Percentiles rank a stretch among this genome's conserved stretches.
Evolutionary conservation across 2,329 filamentous ascomycete genomes (phyloP).

Genomic region (Beauveria brongniartii): DNA sequence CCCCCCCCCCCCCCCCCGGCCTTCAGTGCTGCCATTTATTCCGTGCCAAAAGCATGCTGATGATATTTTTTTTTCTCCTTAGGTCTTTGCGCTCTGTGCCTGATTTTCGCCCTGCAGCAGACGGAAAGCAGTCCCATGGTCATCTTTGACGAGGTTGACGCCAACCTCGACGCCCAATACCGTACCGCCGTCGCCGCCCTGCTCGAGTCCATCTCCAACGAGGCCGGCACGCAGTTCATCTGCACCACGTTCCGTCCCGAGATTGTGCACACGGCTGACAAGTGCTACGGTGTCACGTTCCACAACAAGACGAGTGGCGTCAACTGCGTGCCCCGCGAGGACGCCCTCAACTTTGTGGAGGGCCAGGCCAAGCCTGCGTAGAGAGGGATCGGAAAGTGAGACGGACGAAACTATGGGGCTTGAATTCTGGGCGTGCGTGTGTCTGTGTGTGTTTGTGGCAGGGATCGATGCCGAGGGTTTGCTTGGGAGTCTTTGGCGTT

Average conservation of each 20-base stretch:
- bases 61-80: conserved; percentile 2
- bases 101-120: conserved; percentile 98
- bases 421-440: not conserved
- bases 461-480: not conserved
- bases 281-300: conserved; percentile 95
- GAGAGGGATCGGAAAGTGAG: not conserved
- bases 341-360: conserved; percentile 89
- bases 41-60: conserved; percentile 14
- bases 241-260: conserved; percentile 98
- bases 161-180: conserved; percentile 96
- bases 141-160: conserved; percentile 98
- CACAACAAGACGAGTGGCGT: conserved; percentile 91
- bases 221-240: conserved; percentile 74
- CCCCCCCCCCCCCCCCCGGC: conserved; percentile 14
- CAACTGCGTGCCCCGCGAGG: conserved; percentile 78
- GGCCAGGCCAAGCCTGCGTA: conserved; percentile 50
- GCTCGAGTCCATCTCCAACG: conserved; percentile 66
- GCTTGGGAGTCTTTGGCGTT: conserved; percentile 7
- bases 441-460: not conserved
- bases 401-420: not conserved
- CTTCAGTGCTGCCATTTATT: too few species aligned
- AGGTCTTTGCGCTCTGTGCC: conserved; percentile 91
- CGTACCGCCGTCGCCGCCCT: conserved; percentile 89
- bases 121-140: conserved; percentile 98
- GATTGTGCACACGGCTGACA: conserved; percentile 90